A percentile compares a stretch with the other conserved stretches of the same genome.
phyloP scores from a whole-genome alignment of 441 rosid species.

The Corymbia calophylla region DNA sequence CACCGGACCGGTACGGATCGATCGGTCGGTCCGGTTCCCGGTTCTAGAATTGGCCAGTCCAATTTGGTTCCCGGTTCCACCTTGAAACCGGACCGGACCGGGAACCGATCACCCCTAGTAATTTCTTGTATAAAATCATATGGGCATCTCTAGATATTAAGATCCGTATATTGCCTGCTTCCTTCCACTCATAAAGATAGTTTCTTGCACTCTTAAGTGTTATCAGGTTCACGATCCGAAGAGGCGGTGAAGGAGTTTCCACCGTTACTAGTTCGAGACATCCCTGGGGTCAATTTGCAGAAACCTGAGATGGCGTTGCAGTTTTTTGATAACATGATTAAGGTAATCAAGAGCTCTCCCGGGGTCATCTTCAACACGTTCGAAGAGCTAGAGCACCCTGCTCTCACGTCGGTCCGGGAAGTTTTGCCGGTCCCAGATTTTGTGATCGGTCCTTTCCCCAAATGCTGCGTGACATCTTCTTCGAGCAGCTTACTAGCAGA shows the following conservation, averaged over 20 bases:
- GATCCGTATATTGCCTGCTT: not conserved
- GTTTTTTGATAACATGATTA: not conserved
- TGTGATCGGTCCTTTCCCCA: constrained; percentile 27
- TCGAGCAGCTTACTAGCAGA: not conserved
- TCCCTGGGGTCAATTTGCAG: not conserved
- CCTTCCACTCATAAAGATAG: not conserved
- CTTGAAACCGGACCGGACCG: no score
- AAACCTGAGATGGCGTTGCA: not conserved
- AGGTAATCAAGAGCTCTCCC: not conserved
- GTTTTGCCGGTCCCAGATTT: constrained; percentile 19
- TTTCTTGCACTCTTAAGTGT: not conserved
- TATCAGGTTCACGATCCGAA: not conserved
- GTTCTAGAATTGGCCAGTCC: no score
- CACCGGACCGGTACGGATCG: no score
- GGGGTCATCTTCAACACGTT: not conserved
- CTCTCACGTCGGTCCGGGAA: constrained; percentile 1
- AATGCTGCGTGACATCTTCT: not conserved
- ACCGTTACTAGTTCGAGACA: not conserved
- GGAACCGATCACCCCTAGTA: not conserved
- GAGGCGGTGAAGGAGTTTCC: not conserved
- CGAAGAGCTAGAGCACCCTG: constrained; percentile 18
- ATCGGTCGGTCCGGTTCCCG: no score
- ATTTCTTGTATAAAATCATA: not conserved
- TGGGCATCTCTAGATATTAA: not conserved
- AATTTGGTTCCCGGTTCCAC: no score